Evolutionary conservation across 148 eudicot species (phyloP).

Genomic region (Nepenthes gracilis): DNA sequence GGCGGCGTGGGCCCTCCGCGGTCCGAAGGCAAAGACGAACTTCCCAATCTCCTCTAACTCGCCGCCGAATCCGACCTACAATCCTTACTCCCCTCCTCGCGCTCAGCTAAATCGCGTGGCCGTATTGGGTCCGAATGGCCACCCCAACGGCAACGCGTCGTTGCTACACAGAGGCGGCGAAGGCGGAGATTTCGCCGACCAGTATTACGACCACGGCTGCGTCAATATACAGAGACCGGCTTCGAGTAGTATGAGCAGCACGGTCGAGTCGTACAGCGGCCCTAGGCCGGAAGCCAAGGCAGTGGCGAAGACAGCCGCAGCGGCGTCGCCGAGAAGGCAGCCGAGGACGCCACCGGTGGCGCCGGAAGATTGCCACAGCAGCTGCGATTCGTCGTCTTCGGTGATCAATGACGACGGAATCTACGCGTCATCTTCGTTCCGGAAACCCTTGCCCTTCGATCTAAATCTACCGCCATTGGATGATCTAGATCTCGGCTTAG

Average conservation of each 20-base stretch:
- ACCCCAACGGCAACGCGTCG: not conserved
- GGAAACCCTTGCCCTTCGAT: slow-evolving; percentile 27
- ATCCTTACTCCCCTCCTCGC: not conserved
- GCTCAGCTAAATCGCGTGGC: not conserved
- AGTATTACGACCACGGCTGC: not conserved
- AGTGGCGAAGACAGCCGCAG: not conserved
- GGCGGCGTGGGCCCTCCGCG: slow-evolving; percentile 51
- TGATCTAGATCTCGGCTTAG: slow-evolving; percentile 12
- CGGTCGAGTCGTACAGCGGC: slow-evolving; percentile 55
- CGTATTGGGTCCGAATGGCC: slow-evolving; percentile 1
- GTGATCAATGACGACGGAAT: slow-evolving; percentile 30
- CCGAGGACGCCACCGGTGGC: slow-evolving; percentile 18
- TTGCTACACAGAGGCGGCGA: too few species aligned
- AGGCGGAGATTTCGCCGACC: slow-evolving; percentile 1
- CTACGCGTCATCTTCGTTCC: slow-evolving; percentile 17
- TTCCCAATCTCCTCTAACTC: slow-evolving; percentile 23
- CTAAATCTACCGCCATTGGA: slow-evolving; percentile 36
- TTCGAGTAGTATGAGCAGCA: slow-evolving; percentile 56
- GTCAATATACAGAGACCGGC: slow-evolving; percentile 32
- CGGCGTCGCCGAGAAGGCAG: not conserved
- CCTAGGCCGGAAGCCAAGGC: slow-evolving; percentile 16
- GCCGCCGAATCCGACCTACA: slow-evolving; percentile 4
- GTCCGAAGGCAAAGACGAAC: slow-evolving; percentile 68
- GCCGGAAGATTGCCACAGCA: slow-evolving; percentile 34
- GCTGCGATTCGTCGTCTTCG: slow-evolving; percentile 46